Evolutionary conservation across 208 protist species (phyloP).

Genomic region (Leptomonas seymouri): DNA sequence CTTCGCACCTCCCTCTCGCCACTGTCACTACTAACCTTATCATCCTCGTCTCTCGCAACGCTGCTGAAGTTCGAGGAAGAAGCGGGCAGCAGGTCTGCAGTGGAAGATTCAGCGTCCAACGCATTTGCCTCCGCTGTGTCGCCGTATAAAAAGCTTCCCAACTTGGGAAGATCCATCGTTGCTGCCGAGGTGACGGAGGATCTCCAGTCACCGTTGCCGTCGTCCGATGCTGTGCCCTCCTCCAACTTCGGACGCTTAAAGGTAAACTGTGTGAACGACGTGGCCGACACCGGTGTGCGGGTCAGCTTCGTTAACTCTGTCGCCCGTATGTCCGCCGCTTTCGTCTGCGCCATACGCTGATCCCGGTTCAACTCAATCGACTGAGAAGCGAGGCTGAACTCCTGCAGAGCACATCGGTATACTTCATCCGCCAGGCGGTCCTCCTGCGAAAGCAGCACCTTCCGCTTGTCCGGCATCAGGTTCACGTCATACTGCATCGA

Average conservation of each 20-base stretch:
- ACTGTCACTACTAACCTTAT: too few relatives aligned
- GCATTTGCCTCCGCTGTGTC: conserved; percentile 1
- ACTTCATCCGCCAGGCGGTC: conserved; percentile 46
- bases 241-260: conserved; percentile 34
- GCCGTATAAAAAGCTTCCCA: conserved; percentile 49
- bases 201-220: neutral
- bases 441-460: conserved; percentile 61
- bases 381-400: conserved; percentile 44
- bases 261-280: conserved; percentile 67
- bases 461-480: conserved; percentile 77
- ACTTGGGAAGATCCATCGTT: conserved; percentile 37
- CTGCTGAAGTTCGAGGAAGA: conserved; percentile 3
- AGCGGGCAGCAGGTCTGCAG: neutral
- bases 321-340: conserved; percentile 34
- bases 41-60: conserved; percentile 1
- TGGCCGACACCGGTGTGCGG: conserved; percentile 71
- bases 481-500: conserved; percentile 81
- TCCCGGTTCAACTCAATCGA: conserved; percentile 44
- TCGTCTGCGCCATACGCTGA: conserved; percentile 43
- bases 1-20: neutral
- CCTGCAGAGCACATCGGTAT: conserved; percentile 44
- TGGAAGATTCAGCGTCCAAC: neutral
- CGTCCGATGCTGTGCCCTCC: neutral
- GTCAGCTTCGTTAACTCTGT: conserved; percentile 38
- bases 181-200: neutral